phyloP scores from a whole-genome alignment of 1,139 yeast species.

The Suhomyces terraborum region DNA sequence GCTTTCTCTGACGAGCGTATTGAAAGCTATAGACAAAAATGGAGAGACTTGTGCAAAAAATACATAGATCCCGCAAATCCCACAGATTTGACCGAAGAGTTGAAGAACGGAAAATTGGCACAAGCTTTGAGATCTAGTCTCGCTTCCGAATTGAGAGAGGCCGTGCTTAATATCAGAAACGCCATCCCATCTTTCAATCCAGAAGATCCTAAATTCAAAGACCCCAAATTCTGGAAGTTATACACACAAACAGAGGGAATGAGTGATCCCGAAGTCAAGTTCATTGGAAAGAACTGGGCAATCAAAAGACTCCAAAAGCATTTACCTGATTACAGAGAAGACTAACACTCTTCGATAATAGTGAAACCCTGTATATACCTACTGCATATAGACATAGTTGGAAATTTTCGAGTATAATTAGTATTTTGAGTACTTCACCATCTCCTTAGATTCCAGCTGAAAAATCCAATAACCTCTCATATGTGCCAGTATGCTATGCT shows the following conservation, averaged over 20 bases:
- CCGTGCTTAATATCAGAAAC: conserved; percentile 62
- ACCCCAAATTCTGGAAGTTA: conserved; percentile 71
- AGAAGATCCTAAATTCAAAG: conserved; percentile 57
- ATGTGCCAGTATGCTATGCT: conserved; percentile 4
- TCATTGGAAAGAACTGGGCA: conserved; percentile 82
- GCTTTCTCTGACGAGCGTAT: conserved; percentile 66
- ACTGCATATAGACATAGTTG: conserved; percentile 7
- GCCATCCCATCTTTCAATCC: conserved; percentile 51
- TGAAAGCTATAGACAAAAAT: conserved; percentile 59
- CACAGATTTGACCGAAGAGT: conserved; percentile 58
- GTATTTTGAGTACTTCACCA: neutral
- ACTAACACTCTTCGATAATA: conserved; percentile 5
- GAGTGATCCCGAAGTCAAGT: conserved; percentile 65
- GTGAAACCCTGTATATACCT: conserved; percentile 3
- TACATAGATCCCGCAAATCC: conserved; percentile 53
- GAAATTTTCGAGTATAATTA: conserved; percentile 1
- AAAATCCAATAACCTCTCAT: neutral
- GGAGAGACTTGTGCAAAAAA: conserved; percentile 64
- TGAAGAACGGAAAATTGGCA: conserved; percentile 66
- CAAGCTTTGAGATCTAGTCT: conserved; percentile 64
- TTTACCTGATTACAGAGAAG: conserved; percentile 42
- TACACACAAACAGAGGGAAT: conserved; percentile 66
- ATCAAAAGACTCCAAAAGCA: conserved; percentile 64
- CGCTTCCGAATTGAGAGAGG: conserved; percentile 66
- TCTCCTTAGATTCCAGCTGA: neutral